Conservation (phyloP, 2,329 filamentous ascomycete genomes). For the Aspergillus caelatus region DNA sequence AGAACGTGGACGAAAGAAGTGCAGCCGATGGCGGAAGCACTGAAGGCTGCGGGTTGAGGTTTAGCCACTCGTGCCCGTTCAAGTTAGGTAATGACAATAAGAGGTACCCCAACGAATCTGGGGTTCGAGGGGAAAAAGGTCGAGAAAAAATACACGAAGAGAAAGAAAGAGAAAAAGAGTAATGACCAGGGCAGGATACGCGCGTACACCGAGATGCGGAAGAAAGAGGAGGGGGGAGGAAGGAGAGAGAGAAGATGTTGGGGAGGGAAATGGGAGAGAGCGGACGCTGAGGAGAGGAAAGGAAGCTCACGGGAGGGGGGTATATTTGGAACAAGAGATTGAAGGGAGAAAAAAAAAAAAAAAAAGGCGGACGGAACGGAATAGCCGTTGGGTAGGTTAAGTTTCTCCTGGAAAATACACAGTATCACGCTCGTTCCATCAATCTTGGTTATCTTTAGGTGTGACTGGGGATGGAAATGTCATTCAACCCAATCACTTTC, state of each 20-base stretch:
- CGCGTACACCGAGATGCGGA: neutral
- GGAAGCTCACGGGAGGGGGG: neutral
- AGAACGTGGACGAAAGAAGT: slow-evolving; percentile 19
- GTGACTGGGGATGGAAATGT: neutral
- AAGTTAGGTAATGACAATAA: slow-evolving; percentile 21
- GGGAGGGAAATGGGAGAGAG: slow-evolving; percentile 6
- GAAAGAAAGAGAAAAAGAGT: slow-evolving; percentile 13
- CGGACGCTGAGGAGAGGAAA: slow-evolving; percentile 3
- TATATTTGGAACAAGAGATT: neutral
- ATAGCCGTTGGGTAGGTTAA: neutral
- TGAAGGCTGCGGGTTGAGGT: slow-evolving; percentile 23
- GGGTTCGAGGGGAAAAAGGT: slow-evolving; percentile 2
- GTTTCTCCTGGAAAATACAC: neutral
- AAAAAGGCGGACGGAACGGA: neutral
- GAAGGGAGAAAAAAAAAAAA: neutral
- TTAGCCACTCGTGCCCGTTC: slow-evolving; percentile 20
- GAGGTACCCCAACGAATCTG: slow-evolving; percentile 1
- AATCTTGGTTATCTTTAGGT: neutral
- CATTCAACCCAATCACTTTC: slow-evolving; percentile 1
- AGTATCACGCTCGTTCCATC: neutral
- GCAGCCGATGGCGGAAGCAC: slow-evolving; percentile 27
- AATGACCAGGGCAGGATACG: slow-evolving; percentile 13
- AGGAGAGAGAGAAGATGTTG: slow-evolving; percentile 10
- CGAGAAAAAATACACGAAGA: slow-evolving; percentile 12
- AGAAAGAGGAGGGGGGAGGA: slow-evolving; percentile 10